Percentiles rank a stretch among this genome's conserved stretches.
Conservation (phyloP, 768 basidiomycete genomes). For the Cantharellus anzutake region DNA sequence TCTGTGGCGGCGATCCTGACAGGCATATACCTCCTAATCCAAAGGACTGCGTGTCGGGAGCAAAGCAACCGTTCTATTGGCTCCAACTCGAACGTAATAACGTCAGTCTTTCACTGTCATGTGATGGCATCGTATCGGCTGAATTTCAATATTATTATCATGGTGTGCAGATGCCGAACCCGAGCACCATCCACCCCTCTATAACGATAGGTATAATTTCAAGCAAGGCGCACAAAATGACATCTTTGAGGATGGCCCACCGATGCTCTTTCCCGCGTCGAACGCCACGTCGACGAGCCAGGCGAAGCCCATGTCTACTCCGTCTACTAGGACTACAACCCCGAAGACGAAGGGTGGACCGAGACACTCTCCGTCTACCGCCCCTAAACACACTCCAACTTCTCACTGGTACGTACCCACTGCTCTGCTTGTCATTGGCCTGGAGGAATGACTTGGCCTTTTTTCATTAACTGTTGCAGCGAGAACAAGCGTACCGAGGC, state of each 20-base stretch:
- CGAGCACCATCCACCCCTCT: slow-evolving; percentile 18
- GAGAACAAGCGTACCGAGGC: no score
- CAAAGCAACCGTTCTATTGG: slow-evolving; percentile 55
- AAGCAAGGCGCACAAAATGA: slow-evolving; percentile 50
- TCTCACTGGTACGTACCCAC: no score
- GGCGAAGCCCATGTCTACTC: no score
- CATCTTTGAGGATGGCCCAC: slow-evolving; percentile 29
- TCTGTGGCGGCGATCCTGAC: slow-evolving; percentile 40
- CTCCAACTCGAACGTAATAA: slow-evolving; percentile 42
- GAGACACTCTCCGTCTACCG: no score
- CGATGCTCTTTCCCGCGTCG: no score
- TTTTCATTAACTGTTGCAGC: no score
- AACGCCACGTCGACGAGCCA: no score
- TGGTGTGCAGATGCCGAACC: slow-evolving; percentile 33
- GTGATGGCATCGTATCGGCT: background rate
- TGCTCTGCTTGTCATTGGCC: no score
- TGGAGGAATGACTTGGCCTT: no score
- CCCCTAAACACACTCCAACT: no score
- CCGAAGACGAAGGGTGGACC: no score
- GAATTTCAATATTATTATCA: background rate
- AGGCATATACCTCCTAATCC: slow-evolving; percentile 26
- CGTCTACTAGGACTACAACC: no score
- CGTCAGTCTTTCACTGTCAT: slow-evolving; percentile 17
- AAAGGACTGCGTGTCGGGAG: slow-evolving; percentile 52
- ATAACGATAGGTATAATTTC: slow-evolving; percentile 55